Evolutionary conservation across 306 rosid genomes (phyloP).

Genomic region (Quercus gilva): DNA sequence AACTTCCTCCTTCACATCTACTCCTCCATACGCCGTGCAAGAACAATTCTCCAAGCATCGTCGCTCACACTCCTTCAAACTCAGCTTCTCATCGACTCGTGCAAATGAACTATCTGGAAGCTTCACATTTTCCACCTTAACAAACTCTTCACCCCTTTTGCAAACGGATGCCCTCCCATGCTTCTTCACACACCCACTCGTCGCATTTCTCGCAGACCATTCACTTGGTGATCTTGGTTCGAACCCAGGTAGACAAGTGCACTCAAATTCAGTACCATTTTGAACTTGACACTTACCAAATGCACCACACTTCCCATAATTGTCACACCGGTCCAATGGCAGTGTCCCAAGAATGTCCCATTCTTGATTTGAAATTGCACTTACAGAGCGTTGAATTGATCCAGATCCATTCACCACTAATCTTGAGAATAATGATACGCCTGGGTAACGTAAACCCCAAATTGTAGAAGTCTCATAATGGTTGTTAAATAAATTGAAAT

Average conservation of each 20-base stretch:
- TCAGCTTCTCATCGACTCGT: background rate
- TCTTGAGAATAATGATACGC: background rate
- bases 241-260: too few species aligned
- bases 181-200: too few species aligned
- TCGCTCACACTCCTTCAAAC: background rate
- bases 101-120: too few species aligned
- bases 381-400: background rate
- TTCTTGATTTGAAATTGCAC: background rate
- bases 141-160: too few species aligned
- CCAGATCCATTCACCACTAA: background rate
- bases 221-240: too few species aligned
- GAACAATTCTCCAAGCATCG: background rate
- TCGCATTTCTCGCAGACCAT: too few species aligned
- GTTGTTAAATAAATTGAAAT: background rate
- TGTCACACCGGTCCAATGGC: background rate
- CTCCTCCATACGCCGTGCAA: background rate
- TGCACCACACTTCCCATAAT: background rate
- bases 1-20: background rate
- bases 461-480: background rate
- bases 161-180: too few species aligned
- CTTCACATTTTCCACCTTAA: too few species aligned
- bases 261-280: too few species aligned
- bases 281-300: background rate
- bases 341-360: background rate
- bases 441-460: too few species aligned